phyloP scores from a whole-genome alignment of 2,329 filamentous ascomycete species.

The Aspergillus thermomutatus region DNA sequence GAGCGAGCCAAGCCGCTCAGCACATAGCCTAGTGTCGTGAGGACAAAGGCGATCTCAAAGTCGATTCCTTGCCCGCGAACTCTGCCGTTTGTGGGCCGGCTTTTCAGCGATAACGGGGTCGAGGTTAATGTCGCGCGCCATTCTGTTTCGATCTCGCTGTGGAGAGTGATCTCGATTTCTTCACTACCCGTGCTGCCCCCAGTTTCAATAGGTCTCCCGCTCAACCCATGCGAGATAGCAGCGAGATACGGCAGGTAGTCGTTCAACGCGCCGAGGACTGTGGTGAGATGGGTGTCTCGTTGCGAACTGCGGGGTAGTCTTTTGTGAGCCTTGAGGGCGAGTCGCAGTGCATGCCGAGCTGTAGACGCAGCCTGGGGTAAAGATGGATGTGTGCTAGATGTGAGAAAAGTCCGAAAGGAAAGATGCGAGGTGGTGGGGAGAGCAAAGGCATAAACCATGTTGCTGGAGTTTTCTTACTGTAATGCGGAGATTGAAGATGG shows the following conservation, averaged over 20 bases:
- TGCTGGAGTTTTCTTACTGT: conserved; percentile 14
- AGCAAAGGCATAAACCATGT: conserved; percentile 85
- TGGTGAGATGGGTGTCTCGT: conserved; percentile 67
- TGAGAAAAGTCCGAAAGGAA: conserved; percentile 73
- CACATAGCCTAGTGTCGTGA: conserved; percentile 73
- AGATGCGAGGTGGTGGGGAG: conserved; percentile 88
- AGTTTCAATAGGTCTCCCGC: conserved; percentile 46
- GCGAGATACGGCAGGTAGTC: conserved; percentile 82
- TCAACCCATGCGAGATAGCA: conserved; percentile 70
- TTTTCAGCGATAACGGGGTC: conserved; percentile 37
- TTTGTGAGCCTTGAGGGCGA: conserved; percentile 85
- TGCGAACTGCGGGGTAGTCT: conserved; percentile 66
- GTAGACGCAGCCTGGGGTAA: conserved; percentile 79
- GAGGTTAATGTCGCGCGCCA: conserved; percentile 80
- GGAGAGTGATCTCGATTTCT: conserved; percentile 64
- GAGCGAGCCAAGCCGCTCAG: conserved; percentile 70
- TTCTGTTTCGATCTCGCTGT: conserved; percentile 64
- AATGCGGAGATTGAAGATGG: conserved; percentile 7
- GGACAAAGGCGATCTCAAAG: conserved; percentile 75
- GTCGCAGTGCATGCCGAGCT: conserved; percentile 75
- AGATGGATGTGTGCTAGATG: conserved; percentile 81
- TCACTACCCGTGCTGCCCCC: conserved; percentile 44
- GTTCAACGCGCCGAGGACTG: conserved; percentile 66
- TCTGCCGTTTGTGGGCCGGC: conserved; percentile 55
- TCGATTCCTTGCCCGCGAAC: conserved; percentile 70